Conservation (phyloP, 1,284 basidiomycete species). For the Irpex lacteus region DNA sequence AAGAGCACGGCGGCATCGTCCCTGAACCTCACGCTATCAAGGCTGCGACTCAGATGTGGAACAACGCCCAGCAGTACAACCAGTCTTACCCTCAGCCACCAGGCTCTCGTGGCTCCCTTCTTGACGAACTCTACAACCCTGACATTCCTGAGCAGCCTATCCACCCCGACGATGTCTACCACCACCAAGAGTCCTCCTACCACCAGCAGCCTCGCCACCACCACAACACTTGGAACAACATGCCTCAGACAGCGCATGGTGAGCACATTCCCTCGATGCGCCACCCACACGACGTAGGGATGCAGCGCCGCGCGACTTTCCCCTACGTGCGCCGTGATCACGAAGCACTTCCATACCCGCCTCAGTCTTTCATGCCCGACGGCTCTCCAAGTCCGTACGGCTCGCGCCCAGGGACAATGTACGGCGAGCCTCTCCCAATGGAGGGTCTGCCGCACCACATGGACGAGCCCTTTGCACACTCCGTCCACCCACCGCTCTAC, state of each 20-base stretch:
- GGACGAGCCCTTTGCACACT: constrained; percentile 32
- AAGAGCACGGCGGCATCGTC: constrained; percentile 35
- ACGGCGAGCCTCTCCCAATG: constrained; percentile 38
- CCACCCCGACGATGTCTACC: constrained; percentile 31
- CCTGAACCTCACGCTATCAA: constrained; percentile 36
- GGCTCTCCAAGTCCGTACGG: constrained; percentile 31
- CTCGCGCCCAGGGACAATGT: constrained; percentile 36
- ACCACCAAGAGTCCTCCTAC: constrained; percentile 23
- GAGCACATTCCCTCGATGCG: constrained; percentile 34
- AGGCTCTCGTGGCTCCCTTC: constrained; percentile 48
- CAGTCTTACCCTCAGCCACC: constrained; percentile 33
- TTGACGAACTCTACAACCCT: constrained; percentile 62
- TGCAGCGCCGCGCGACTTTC: constrained; percentile 65
- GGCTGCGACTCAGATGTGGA: constrained; percentile 29
- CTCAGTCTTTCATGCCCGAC: constrained; percentile 31
- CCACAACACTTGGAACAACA: constrained; percentile 28
- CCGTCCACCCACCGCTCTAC: constrained; percentile 42
- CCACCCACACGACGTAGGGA: constrained; percentile 42
- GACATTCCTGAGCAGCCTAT: constrained; percentile 42
- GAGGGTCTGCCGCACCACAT: constrained; percentile 38
- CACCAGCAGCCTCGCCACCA: constrained; percentile 20
- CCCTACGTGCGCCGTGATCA: constrained; percentile 70
- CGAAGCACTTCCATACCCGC: constrained; percentile 38
- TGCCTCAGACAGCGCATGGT: constrained; percentile 26
- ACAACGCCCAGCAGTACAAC: constrained; percentile 26